phyloP scores from a whole-genome alignment of 352 stramenopile species.

The Phytophthora multivora region DNA sequence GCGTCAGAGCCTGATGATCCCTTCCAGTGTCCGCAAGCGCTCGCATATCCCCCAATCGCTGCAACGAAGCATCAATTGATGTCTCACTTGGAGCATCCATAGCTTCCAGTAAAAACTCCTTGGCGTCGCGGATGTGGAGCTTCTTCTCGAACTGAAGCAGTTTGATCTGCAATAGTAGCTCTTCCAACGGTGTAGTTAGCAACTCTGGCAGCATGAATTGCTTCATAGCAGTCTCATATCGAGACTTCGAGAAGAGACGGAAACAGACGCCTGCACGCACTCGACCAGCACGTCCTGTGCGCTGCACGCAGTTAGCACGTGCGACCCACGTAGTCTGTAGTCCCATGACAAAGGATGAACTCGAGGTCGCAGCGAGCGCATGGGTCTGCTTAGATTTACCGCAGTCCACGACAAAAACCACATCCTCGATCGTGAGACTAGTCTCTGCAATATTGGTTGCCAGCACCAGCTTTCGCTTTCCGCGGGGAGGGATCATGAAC shows the following conservation, averaged over 20 bases:
- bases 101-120: constrained; percentile 90
- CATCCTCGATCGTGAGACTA: constrained; percentile 95
- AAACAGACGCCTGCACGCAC: constrained; percentile 95
- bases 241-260: constrained; percentile 67
- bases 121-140: constrained; percentile 65
- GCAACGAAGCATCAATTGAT: constrained; percentile 91
- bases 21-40: constrained; percentile 46
- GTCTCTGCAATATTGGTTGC: constrained; percentile 97
- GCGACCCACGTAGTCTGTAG: constrained; percentile 88
- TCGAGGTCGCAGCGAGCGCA: constrained; percentile 59
- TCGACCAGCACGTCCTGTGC: constrained; percentile 92
- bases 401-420: constrained; percentile 91
- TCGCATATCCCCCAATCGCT: constrained; percentile 85
- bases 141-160: constrained; percentile 80
- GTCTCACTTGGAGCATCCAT: constrained; percentile 93
- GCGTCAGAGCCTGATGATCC: constrained; percentile 39
- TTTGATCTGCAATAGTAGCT: constrained; percentile 78
- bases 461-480: constrained; percentile 85
- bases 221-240: constrained; percentile 74
- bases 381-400: constrained; percentile 86
- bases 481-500: constrained; percentile 62
- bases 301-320: constrained; percentile 89
- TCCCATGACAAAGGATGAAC: constrained; percentile 89
- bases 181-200: constrained; percentile 71
- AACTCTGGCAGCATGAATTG: constrained; percentile 80